A percentile compares a stretch with the other conserved stretches of the same genome.
Conservation (phyloP, 169 alveolate species). For the Eimeria zaria region DNA sequence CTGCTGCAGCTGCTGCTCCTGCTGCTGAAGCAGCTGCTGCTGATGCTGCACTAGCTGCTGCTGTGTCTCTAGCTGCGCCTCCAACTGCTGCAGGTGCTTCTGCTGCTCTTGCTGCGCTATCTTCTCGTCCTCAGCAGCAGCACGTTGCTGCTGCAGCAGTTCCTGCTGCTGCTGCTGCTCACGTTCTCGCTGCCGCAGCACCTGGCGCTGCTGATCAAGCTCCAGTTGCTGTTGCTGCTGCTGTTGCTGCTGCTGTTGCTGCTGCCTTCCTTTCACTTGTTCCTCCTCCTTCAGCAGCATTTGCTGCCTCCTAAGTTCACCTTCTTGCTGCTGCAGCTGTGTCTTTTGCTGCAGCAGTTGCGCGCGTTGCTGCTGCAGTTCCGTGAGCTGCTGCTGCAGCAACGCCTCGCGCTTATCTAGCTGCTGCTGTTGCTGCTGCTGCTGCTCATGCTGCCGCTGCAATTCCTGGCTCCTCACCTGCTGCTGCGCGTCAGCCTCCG, state of each 20-base stretch:
- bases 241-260: constrained; percentile 13
- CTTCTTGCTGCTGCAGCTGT: constrained; percentile 29
- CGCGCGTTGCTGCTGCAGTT: constrained; percentile 17
- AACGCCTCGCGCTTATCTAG: not conserved
- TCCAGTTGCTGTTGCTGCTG: constrained; percentile 15
- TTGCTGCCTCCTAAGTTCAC: not conserved
- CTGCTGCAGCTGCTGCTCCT: constrained; percentile 40
- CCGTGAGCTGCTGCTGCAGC: constrained; percentile 6
- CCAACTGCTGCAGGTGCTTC: constrained; percentile 43
- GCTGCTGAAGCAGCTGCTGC: constrained; percentile 26
- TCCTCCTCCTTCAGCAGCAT: not conserved
- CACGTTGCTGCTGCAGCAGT: not conserved
- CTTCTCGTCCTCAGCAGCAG: not conserved
- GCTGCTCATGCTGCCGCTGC: constrained; percentile 45
- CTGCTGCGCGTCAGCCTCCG: not conserved
- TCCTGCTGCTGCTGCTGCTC: constrained; percentile 14
- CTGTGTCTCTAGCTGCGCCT: constrained; percentile 4
- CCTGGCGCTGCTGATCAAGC: not conserved
- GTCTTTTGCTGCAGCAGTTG: constrained; percentile 29
- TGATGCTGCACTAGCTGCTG: constrained; percentile 44
- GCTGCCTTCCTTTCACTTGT: not conserved
- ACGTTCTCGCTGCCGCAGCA: not conserved
- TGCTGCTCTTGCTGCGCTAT: constrained; percentile 13
- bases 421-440: constrained; percentile 56
- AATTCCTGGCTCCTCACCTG: not conserved